phyloP scores from a whole-genome alignment of 306 rosid genomes.

The Rosa multiflora region DNA sequence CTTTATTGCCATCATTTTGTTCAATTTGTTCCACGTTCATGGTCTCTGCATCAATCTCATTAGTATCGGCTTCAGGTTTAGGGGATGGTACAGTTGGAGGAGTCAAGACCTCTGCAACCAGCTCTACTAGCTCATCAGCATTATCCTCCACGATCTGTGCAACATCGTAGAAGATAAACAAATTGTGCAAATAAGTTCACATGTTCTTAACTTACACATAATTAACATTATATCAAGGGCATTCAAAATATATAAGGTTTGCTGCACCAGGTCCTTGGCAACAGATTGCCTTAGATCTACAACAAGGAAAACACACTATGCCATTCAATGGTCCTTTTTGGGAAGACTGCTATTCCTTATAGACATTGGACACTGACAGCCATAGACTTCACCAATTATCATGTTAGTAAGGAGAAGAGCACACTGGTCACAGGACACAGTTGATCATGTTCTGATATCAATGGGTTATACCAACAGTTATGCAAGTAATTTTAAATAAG shows the following conservation, averaged over 20 bases:
- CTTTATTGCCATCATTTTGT: conserved; percentile 12
- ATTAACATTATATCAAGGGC: background rate
- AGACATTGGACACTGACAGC: background rate
- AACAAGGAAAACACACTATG: background rate
- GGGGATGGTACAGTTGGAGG: conserved; percentile 17
- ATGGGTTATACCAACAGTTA: background rate
- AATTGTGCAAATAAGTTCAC: background rate
- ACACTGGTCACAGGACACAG: background rate
- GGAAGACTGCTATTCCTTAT: background rate
- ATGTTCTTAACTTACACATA: background rate
- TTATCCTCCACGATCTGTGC: conserved; percentile 49
- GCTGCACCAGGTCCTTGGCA: background rate
- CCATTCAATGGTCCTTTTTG: background rate
- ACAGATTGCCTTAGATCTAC: background rate
- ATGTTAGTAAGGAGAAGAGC: background rate
- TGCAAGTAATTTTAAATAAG: background rate
- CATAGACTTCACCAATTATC: background rate
- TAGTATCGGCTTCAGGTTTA: background rate
- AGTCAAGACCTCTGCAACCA: conserved; percentile 45
- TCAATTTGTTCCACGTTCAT: conserved; percentile 12
- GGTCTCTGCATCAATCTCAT: conserved; percentile 28
- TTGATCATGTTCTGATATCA: background rate
- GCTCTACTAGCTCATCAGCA: conserved; percentile 38
- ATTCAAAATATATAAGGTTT: background rate
- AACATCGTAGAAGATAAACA: conserved; percentile 13